A percentile compares a stretch with the other conserved stretches of the same genome.
Evolutionary conservation across 371 early-diverging fungal genomes (phyloP).

Genomic region (Sanchytrium tribonematis): DNA sequence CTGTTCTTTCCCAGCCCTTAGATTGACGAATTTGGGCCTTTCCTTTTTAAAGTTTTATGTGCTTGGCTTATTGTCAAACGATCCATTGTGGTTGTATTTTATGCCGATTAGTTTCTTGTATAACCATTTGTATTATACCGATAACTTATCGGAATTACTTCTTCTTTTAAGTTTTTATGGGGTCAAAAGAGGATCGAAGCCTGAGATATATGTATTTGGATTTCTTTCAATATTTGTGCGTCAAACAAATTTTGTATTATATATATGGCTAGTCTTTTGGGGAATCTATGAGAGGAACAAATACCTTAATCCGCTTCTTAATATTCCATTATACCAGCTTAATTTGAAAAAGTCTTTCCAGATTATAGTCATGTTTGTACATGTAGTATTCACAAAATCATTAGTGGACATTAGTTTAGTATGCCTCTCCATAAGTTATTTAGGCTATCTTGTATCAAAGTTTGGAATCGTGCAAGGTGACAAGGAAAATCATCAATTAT

Average conservation of each 20-base stretch:
- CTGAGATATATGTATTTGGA: constrained; percentile 5
- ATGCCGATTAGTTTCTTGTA: constrained; percentile 62
- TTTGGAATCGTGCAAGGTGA: constrained; percentile 66
- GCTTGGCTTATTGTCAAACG: not conserved
- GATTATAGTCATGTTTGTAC: not conserved
- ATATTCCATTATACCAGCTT: not conserved
- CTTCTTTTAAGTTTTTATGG: constrained; percentile 36
- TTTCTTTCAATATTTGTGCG: constrained; percentile 36
- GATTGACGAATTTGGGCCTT: not conserved
- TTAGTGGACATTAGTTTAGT: constrained; percentile 5
- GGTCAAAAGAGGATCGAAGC: constrained; percentile 17
- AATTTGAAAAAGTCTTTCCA: not conserved
- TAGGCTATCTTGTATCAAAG: constrained; percentile 39
- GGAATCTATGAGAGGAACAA: constrained; percentile 4
- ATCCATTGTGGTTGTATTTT: constrained; percentile 16
- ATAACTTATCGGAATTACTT: constrained; percentile 46
- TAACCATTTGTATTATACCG: constrained; percentile 66
- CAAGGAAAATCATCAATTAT: constrained; percentile 48
- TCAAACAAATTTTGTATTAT: constrained; percentile 58
- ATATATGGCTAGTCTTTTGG: constrained; percentile 6
- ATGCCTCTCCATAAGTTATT: constrained; percentile 18
- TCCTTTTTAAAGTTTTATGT: not conserved
- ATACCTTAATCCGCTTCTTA: constrained; percentile 8
- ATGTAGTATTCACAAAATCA: not conserved
- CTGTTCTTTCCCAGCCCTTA: not conserved